Percentiles rank a stretch among this genome's conserved stretches.
Evolutionary conservation across 805 yeast genomes (phyloP).

Genomic region (Saccharomycopsis vini): DNA sequence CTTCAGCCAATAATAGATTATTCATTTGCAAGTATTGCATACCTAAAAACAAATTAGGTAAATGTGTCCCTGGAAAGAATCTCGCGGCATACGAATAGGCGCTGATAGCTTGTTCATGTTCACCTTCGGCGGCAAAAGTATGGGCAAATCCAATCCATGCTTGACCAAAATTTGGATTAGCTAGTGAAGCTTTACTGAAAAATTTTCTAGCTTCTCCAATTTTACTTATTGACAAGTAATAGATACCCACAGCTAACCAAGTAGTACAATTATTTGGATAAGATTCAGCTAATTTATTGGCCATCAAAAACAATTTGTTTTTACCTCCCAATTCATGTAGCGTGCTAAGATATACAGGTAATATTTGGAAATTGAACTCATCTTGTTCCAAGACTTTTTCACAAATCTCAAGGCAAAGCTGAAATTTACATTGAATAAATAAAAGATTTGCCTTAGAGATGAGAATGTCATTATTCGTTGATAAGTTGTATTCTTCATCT

Average conservation of each 20-base stretch:
- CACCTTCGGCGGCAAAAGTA: conserved; percentile 96
- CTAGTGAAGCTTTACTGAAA: conserved; percentile 80
- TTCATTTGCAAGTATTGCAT: conserved; percentile 93
- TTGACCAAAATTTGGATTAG: conserved; percentile 84
- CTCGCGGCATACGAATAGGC: conserved; percentile 95
- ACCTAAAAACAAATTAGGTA: conserved; percentile 84
- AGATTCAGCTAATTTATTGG: conserved; percentile 79
- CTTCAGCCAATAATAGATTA: conserved; percentile 75
- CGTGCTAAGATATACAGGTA: conserved; percentile 77
- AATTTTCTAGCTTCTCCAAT: conserved; percentile 76
- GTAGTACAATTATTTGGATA: conserved; percentile 77
- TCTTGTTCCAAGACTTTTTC: conserved; percentile 50
- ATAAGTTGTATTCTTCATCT: conserved; percentile 62
- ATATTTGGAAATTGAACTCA: conserved; percentile 57
- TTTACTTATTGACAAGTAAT: conserved; percentile 68
- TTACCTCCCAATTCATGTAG: conserved; percentile 77
- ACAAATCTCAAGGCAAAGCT: conserved; percentile 66
- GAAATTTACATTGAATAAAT: conserved; percentile 70
- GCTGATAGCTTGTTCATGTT: conserved; percentile 95
- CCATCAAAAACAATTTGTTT: conserved; percentile 67
- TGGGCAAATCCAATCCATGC: conserved; percentile 99
- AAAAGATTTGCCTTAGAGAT: conserved; percentile 59
- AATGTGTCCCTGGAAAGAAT: conserved; percentile 81
- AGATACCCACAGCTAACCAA: conserved; percentile 89
- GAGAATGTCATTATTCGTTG: conserved; percentile 60